Percentiles rank a stretch among this genome's conserved stretches.
These are phyloP conservation scores for Penicillium palitans DNA, from an alignment of 2,329 filamentous ascomycete genomes.

Conservation along the genomic window DNA sequence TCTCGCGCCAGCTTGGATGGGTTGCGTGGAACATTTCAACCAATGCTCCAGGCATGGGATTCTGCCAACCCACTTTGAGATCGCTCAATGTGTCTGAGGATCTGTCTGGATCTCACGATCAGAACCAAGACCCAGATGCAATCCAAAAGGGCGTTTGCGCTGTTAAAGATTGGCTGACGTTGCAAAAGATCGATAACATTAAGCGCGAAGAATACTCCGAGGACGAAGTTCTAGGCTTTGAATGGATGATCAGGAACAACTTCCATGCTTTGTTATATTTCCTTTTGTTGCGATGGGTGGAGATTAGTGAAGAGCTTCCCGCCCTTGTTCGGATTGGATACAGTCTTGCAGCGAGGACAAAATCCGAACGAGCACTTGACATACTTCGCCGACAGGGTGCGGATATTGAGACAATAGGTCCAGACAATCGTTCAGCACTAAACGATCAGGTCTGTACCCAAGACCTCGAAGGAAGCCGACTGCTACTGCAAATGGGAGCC, in stretches of 20 bases:
- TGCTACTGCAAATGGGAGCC: background rate
- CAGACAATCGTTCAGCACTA: background rate
- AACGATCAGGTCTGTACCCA: background rate
- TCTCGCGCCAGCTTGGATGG: constrained; percentile 30
- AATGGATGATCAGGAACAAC: background rate
- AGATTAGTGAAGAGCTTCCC: background rate
- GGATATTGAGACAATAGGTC: background rate
- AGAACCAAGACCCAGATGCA: background rate
- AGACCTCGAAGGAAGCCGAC: background rate
- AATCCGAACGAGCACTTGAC: background rate
- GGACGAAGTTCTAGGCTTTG: background rate
- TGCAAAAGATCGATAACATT: background rate
- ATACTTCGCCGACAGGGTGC: background rate
- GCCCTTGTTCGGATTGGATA: background rate
- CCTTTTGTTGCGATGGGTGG: background rate
- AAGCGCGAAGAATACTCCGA: background rate
- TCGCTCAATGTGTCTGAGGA: background rate
- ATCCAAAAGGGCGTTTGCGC: background rate
- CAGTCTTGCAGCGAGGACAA: background rate
- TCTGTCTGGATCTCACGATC: background rate
- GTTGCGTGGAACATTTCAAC: constrained; percentile 23
- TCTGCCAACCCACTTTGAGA: background rate
- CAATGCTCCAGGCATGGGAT: background rate
- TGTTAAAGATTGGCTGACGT: background rate
- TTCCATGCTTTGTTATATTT: background rate